These are phyloP conservation scores for Didymella pinodella DNA, from an alignment of 2,329 filamentous ascomycete species.

Conservation along the genomic window DNA sequence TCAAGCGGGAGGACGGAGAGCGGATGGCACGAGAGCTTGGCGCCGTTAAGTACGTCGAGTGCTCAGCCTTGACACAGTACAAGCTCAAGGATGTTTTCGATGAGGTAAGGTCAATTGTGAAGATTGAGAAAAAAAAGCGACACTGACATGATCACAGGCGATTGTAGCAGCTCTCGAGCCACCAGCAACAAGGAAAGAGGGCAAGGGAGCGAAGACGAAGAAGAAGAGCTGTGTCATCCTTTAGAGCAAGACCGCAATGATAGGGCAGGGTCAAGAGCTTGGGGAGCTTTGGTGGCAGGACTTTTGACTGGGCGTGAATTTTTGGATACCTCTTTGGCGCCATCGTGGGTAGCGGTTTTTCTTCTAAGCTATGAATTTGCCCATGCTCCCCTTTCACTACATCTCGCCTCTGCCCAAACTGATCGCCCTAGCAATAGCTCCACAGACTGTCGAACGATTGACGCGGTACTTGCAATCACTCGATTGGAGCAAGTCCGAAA, in stretches of 20 bases:
- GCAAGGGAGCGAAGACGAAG: slow-evolving; percentile 46
- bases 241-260: slow-evolving; percentile 27
- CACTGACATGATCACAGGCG: slow-evolving; percentile 64
- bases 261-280: slow-evolving; percentile 16
- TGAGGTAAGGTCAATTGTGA: slow-evolving; percentile 69
- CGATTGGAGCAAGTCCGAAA: background rate
- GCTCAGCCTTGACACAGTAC: slow-evolving; percentile 96
- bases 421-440: background rate
- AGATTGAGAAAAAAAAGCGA: background rate
- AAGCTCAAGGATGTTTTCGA: slow-evolving; percentile 99
- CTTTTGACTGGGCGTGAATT: slow-evolving; percentile 46
- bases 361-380: slow-evolving; percentile 38
- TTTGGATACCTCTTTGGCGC: slow-evolving; percentile 54
- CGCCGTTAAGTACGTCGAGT: slow-evolving; percentile 98
- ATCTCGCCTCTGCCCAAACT: slow-evolving; percentile 5
- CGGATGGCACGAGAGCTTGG: slow-evolving; percentile 97
- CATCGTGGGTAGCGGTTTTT: slow-evolving; percentile 52
- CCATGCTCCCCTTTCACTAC: slow-evolving; percentile 23
- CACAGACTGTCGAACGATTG: background rate
- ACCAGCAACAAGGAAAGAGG: slow-evolving; percentile 70
- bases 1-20: slow-evolving; percentile 91
- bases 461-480: background rate
- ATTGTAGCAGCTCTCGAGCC: slow-evolving; percentile 96
- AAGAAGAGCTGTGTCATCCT: slow-evolving; percentile 48
- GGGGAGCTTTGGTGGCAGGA: slow-evolving; percentile 38